Evolutionary conservation across 352 stramenopile genomes (phyloP).

Genomic region (Plasmopara muralis): DNA sequence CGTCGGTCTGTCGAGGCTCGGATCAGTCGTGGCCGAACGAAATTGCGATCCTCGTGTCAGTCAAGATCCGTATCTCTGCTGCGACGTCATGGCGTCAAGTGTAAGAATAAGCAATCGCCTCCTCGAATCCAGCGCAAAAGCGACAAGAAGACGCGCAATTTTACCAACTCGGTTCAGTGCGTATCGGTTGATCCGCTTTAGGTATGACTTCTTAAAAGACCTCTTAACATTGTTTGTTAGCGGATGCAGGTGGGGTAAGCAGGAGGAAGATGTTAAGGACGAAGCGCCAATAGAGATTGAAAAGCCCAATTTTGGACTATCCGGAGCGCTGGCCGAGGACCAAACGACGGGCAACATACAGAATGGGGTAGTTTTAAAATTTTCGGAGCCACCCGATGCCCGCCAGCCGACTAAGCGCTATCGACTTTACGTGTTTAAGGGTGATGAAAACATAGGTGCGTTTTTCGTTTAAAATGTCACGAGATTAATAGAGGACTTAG

Average conservation of each 20-base stretch:
- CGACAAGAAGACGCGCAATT: conserved; percentile 48
- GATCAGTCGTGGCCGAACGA: conserved; percentile 16
- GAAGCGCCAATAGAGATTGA: conserved; percentile 68
- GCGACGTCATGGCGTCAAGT: not conserved
- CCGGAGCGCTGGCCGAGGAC: conserved; percentile 94
- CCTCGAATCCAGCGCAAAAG: conserved; percentile 9
- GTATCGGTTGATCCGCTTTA: conserved; percentile 1
- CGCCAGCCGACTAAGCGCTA: conserved; percentile 88
- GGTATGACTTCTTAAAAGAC: no score
- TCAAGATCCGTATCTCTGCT: conserved; percentile 16
- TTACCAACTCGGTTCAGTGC: conserved; percentile 49
- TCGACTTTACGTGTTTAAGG: conserved; percentile 97
- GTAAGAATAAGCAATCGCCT: conserved; percentile 2
- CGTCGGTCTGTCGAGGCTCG: conserved; percentile 5
- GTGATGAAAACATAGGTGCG: conserved; percentile 68
- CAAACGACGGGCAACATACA: conserved; percentile 91
- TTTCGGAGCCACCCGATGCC: conserved; percentile 94
- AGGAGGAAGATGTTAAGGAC: conserved; percentile 51
- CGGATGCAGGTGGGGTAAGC: conserved; percentile 57
- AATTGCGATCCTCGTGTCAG: conserved; percentile 6
- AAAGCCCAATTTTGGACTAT: conserved; percentile 97
- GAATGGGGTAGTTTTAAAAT: conserved; percentile 97
- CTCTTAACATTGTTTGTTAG: no score
- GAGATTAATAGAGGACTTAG: not conserved
- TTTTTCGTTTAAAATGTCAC: conserved; percentile 2